phyloP scores from a whole-genome alignment of 1,284 basidiomycete species.

The Cutaneotrichosporon mucoides region DNA sequence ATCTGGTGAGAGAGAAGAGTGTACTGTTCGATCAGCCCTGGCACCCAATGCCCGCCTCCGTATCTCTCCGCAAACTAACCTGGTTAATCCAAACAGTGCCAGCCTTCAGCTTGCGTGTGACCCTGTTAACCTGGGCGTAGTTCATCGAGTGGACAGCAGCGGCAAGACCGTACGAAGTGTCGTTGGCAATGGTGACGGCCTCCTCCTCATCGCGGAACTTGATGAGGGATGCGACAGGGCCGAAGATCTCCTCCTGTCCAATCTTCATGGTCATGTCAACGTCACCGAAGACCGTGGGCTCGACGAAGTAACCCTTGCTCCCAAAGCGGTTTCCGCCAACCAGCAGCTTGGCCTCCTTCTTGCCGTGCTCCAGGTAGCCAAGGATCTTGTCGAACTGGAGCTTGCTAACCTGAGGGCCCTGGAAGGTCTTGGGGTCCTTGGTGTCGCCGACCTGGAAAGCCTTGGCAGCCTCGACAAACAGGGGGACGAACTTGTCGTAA shows the following conservation, averaged over 20 bases:
- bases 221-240: slow-evolving; percentile 51
- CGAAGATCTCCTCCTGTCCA: slow-evolving; percentile 51
- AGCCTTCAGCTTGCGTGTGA: slow-evolving; percentile 87
- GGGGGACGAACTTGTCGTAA: slow-evolving; percentile 70
- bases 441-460: slow-evolving; percentile 66
- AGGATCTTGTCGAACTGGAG: slow-evolving; percentile 85
- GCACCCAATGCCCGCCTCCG: no score
- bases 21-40: slow-evolving; percentile 50
- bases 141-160: slow-evolving; percentile 83
- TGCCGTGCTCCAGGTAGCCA: slow-evolving; percentile 82
- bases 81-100: slow-evolving; percentile 72
- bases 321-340: slow-evolving; percentile 62
- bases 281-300: slow-evolving; percentile 46
- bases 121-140: slow-evolving; percentile 86
- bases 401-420: slow-evolving; percentile 79
- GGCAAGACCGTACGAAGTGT: slow-evolving; percentile 81
- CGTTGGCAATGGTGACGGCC: slow-evolving; percentile 68
- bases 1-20: slow-evolving; percentile 70
- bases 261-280: slow-evolving; percentile 37
- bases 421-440: slow-evolving; percentile 65
- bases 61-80: background rate
- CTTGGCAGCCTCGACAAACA: slow-evolving; percentile 62
- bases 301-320: slow-evolving; percentile 32
- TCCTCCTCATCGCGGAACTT: slow-evolving; percentile 49
- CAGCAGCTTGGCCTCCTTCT: slow-evolving; percentile 68